These are phyloP conservation scores for Earliella scabrosa DNA, from an alignment of 1,284 basidiomycete genomes.

Conservation along the genomic window DNA sequence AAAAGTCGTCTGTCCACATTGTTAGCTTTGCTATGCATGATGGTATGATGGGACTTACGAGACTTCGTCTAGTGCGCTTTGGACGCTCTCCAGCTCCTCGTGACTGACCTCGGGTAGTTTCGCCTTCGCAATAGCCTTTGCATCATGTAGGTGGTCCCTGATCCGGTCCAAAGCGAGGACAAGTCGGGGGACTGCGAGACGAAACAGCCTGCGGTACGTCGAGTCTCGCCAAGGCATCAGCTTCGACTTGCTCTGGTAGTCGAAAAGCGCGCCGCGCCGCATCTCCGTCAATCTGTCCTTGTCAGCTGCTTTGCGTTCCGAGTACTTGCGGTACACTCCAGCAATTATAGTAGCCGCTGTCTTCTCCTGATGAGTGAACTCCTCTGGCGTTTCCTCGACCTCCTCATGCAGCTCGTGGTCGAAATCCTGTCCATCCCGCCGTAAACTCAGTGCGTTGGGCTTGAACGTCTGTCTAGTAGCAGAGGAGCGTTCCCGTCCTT, in stretches of 20 bases:
- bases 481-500: neutral
- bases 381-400: neutral
- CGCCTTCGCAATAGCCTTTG: constrained; percentile 40
- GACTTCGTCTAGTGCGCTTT: constrained; percentile 23
- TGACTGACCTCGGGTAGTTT: constrained; percentile 35
- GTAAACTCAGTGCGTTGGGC: too few species aligned
- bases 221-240: constrained; percentile 36
- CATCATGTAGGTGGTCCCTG: constrained; percentile 26
- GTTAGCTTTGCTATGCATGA: neutral
- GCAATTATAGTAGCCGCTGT: constrained; percentile 36
- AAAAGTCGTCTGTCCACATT: neutral
- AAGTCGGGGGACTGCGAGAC: constrained; percentile 53
- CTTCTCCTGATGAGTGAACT: constrained; percentile 35
- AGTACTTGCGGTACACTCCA: constrained; percentile 34
- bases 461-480: too few species aligned
- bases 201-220: constrained; percentile 47
- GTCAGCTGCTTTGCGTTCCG: constrained; percentile 16
- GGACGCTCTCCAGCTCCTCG: constrained; percentile 38
- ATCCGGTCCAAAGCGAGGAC: constrained; percentile 48
- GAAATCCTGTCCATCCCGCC: too few species aligned
- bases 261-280: constrained; percentile 4
- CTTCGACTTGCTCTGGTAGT: constrained; percentile 37
- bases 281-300: constrained; percentile 9
- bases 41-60: constrained; percentile 3
- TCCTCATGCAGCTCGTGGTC: too few species aligned